Percentiles rank a stretch among this genome's conserved stretches.
Evolutionary conservation across 1,284 basidiomycete genomes (phyloP).

Genomic region (Irpex rosettiformis): DNA sequence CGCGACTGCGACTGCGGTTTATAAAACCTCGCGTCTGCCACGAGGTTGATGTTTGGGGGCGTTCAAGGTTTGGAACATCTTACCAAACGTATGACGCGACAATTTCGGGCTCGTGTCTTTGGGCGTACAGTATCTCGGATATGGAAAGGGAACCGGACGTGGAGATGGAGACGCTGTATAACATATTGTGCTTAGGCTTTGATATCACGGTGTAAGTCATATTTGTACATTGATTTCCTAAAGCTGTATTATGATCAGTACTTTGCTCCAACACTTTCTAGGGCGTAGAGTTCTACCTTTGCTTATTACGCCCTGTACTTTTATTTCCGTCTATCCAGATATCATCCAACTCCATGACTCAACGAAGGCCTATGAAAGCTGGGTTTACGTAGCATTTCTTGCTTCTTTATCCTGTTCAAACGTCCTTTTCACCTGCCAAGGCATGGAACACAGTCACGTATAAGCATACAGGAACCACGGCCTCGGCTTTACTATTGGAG

Average conservation of each 20-base stretch:
- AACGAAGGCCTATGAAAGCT: not conserved
- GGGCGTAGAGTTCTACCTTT: not conserved
- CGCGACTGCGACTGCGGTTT: too few species aligned
- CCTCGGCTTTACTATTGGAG: not conserved
- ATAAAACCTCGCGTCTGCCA: not conserved
- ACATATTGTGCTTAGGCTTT: too few species aligned
- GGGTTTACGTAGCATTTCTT: not conserved
- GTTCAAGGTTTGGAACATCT: too few species aligned
- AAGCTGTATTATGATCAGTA: too few species aligned
- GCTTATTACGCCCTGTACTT: not conserved
- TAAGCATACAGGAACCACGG: not conserved
- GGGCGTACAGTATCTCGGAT: too few species aligned
- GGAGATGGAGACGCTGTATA: too few species aligned
- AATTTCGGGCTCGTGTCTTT: too few species aligned
- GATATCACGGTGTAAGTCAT: too few species aligned
- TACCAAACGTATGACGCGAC: not conserved
- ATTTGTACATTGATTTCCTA: too few species aligned
- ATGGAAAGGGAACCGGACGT: too few species aligned
- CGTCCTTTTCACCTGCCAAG: conserved; percentile 30
- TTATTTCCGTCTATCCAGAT: not conserved
- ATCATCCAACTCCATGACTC: not conserved
- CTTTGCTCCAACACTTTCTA: too few species aligned
- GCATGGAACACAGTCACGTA: not conserved
- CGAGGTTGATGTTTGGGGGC: not conserved
- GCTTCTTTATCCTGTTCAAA: conserved; percentile 33